A percentile compares a stretch with the other conserved stretches of the same genome.
These are phyloP conservation scores for Ophiostoma ips DNA, from an alignment of 2,329 filamentous ascomycete species.

Conservation along the genomic window DNA sequence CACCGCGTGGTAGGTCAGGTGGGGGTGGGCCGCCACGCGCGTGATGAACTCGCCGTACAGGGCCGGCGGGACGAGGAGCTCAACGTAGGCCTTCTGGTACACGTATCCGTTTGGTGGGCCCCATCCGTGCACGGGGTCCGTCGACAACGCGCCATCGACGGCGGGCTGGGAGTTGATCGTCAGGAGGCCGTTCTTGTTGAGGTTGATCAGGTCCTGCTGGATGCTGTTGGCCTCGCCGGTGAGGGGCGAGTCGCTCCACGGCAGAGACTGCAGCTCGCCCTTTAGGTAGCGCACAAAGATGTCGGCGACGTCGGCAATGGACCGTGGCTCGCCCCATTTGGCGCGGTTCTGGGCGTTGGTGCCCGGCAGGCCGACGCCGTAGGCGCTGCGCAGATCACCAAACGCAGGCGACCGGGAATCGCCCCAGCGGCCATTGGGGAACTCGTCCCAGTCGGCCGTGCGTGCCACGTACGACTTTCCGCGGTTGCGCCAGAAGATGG, in stretches of 20 bases:
- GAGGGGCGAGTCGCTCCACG: conserved; percentile 88
- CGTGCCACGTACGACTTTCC: conserved; percentile 91
- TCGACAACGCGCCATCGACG: conserved; percentile 80
- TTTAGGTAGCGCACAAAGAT: conserved; percentile 79
- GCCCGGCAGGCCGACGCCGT: conserved; percentile 84
- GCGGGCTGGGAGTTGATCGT: conserved; percentile 98
- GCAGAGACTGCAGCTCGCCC: conserved; percentile 65
- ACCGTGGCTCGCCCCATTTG: conserved; percentile 78
- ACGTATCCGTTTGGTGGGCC: conserved; percentile 91
- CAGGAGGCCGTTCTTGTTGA: conserved; percentile 77
- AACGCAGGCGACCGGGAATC: conserved; percentile 93
- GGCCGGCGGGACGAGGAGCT: conserved; percentile 73
- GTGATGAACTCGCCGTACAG: conserved; percentile 63
- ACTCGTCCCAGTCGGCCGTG: conserved; percentile 98
- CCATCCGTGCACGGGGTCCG: conserved; percentile 81
- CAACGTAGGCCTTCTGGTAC: conserved; percentile 95
- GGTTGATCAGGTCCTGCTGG: conserved; percentile 57
- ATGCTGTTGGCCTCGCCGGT: conserved; percentile 70
- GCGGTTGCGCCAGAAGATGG: conserved; percentile 97
- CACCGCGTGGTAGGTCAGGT: conserved; percentile 89
- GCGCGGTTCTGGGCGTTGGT: conserved; percentile 94
- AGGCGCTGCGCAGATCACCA: conserved; percentile 81
- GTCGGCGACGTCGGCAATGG: conserved; percentile 64
- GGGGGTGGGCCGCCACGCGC: conserved; percentile 62
- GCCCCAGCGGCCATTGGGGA: conserved; percentile 96